These are phyloP conservation scores for Neurospora sp. DNA, from an alignment of 495 filamentous ascomycete species.

Conservation along the genomic window DNA sequence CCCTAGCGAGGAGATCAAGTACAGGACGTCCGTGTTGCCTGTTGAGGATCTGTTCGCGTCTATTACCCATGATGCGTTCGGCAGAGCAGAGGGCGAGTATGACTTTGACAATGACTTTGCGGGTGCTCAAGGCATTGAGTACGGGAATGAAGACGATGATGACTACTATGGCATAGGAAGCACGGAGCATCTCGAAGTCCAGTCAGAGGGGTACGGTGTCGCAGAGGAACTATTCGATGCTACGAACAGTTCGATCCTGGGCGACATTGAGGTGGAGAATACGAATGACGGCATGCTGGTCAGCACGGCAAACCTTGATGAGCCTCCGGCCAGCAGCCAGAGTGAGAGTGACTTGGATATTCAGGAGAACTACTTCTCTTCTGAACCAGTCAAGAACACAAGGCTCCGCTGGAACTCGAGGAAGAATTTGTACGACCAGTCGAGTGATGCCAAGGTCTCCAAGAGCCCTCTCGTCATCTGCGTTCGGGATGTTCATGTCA, in stretches of 20 bases:
- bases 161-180: conserved; percentile 26
- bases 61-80: conserved; percentile 76
- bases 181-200: conserved; percentile 26
- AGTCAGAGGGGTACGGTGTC: conserved; percentile 25
- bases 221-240: conserved; percentile 34
- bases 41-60: conserved; percentile 83
- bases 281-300: conserved; percentile 51
- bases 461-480: conserved; percentile 64
- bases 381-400: conserved; percentile 50
- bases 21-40: conserved; percentile 77
- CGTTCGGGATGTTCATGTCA: conserved; percentile 79
- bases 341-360: conserved; percentile 36
- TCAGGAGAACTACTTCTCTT: conserved; percentile 65
- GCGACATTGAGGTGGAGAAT: conserved; percentile 32
- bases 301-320: conserved; percentile 48
- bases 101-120: conserved; percentile 49
- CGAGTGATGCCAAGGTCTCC: conserved; percentile 50
- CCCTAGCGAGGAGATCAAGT: conserved; percentile 71
- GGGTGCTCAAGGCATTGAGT: conserved; percentile 27
- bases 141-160: conserved; percentile 21
- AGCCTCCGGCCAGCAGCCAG: conserved; percentile 12
- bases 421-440: conserved; percentile 59
- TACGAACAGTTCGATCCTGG: conserved; percentile 21
- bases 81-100: conserved; percentile 43
- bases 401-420: conserved; percentile 71